Evolutionary conservation across 2,329 filamentous ascomycete species (phyloP), one percentile per base, ranked within the genome.

Genomic region (Aspergillus sergii): DNA sequence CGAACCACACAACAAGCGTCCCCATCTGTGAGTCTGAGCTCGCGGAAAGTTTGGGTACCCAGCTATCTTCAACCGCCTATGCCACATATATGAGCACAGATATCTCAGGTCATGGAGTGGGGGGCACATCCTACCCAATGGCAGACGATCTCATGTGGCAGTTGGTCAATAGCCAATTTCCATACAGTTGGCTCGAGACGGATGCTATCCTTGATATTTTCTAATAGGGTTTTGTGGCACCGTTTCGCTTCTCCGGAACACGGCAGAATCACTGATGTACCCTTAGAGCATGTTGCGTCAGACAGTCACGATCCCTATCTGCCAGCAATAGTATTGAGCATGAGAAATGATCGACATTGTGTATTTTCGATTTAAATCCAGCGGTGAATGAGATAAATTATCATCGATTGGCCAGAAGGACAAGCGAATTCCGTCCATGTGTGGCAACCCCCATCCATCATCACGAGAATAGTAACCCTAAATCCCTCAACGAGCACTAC

Each of bases 141-240:
- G 60, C 64, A 14, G 67, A 70, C 46, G 61, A 66, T 8, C 56
- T 70, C 14, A 69, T 70, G 67, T 71, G 67, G 67, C 66, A 70
- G 43, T 50, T 69, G 2, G 70, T 69, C 21, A 70, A 68, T 56
- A 70, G 67, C 34, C 64, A 71, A 43, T 30, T 69, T n/a, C 66
- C 69, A 6, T 53, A 69, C 30, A 66, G 66, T 16, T 68, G 65
- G 63, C 55, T 57, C 45, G 59, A 53, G 26, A 1, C 26, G 53
- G 59, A 57, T 34, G 19, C 30, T 11, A 30, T 51, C 30, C 4
- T 51, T 12, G 43, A 46, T 46, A 21, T 41, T 8, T n/a, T 41
- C 8, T 41, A 9, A 41, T n/a, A n/a, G 6, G 16, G 7, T 9
- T n/a, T n/a, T n/a, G 39, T 41, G 39, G 39, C 34, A n/a, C n/a